Percentiles rank a stretch among this genome's conserved stretches.
Evolutionary conservation across 2,329 filamentous ascomycete genomes (phyloP).

Genomic region (Aspergillus ibericus): DNA sequence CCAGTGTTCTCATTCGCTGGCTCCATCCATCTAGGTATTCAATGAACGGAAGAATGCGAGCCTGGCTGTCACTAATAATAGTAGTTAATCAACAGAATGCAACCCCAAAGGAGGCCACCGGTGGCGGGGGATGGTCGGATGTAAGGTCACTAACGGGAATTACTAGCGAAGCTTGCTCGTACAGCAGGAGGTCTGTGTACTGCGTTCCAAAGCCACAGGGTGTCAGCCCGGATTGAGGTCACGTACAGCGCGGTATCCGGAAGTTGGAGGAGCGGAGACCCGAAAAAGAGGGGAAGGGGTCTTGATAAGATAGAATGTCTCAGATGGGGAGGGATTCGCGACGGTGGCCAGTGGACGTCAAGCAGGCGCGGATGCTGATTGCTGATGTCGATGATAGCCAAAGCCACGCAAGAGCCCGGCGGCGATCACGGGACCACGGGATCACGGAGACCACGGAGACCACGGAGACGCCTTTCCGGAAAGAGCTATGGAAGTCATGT

Average conservation of each 20-base stretch:
- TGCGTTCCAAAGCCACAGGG: background rate
- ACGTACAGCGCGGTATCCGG: background rate
- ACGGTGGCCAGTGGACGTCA: background rate
- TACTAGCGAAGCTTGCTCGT: conserved; percentile 9
- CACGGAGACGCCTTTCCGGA: background rate
- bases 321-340: background rate
- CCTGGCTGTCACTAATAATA: conserved; percentile 17
- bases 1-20: conserved; percentile 40
- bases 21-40: conserved; percentile 44
- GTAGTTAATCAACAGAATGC: conserved; percentile 17
- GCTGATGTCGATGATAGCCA: background rate
- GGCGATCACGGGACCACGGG: background rate
- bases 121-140: conserved; percentile 11
- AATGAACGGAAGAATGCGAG: conserved; percentile 7
- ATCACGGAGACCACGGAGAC: background rate
- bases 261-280: background rate
- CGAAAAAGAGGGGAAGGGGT: background rate
- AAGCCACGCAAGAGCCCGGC: background rate
- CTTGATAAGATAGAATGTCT: conserved; percentile 4
- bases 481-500: background rate
- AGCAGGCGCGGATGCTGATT: background rate
- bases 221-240: background rate
- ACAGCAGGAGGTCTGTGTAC: conserved; percentile 6
- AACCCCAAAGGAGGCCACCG: conserved; percentile 11
- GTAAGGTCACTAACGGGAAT: conserved; percentile 7